Base-by-base conservation (phyloP, 352 stramenopile genomes). In the Globisporangium polare region DNA sequence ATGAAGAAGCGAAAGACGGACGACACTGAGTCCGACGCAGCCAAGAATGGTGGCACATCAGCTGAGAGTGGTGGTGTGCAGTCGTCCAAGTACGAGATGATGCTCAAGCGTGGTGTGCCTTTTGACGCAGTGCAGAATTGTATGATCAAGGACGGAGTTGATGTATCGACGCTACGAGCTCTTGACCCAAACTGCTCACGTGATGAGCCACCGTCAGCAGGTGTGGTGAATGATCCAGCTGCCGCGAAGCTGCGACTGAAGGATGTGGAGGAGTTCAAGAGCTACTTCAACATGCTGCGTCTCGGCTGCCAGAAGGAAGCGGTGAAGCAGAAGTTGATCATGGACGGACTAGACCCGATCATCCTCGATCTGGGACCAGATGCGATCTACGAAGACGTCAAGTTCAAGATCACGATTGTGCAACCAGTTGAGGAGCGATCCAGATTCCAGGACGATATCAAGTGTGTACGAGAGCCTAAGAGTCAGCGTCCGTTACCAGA, bases 251-350 rank as follows among this genome's bases (percentile, higher is more conserved):
- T 41, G 12, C 75, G 62, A 13, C 69, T 94, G 7, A 80, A 90
- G 26, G 77, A 95, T 22, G 74, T 89, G 35, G 65, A 86, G 7
- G 75, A 90, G 37, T 92, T 90, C 20, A 69, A 76, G 26, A 80
- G 80, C 45, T 98, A 98, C 62, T 98, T 98, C 69, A 88, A 85
- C 59, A 98, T 99, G 95, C 66, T 98, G 17, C 87, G 95, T 43
- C 80, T 98, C 60, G 95, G 95, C 22, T 84, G 95, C 12, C 91
- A 83, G 3, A 86, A 87, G 57, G 87, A 91, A 56, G 92, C 94
- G 6, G 89, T 98, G 2, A 85, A 86, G 43, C 89, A 98, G 58
- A 98, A 97, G 50, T 73, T 98, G 63, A 62, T 77, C 24, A 92
- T 93, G 77, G 94, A 98, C 68, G 95, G 92, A 22, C n/a, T 88